phyloP scores from a whole-genome alignment of 106 monocot genomes.

The Phalaenopsis aphrodite region DNA sequence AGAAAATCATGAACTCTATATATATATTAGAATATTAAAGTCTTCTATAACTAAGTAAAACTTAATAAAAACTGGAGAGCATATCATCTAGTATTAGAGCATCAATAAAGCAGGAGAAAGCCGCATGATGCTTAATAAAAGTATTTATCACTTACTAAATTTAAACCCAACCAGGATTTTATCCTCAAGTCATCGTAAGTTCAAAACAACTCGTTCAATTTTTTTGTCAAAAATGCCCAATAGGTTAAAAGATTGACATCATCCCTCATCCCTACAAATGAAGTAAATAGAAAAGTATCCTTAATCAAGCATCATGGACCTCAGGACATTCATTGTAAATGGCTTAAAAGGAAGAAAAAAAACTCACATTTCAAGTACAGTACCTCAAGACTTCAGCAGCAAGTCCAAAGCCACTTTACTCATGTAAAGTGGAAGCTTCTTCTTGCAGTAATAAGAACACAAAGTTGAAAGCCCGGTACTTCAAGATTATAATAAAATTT shows the following conservation, averaged over 20 bases:
- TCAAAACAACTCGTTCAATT: neutral
- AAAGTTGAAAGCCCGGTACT: neutral
- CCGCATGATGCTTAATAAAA: no score
- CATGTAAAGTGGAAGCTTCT: neutral
- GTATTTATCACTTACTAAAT: neutral
- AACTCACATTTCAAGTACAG: neutral
- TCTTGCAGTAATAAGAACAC: no score
- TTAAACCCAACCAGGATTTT: neutral
- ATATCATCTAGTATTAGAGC: no score
- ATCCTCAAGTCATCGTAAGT: neutral
- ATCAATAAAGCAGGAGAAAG: no score
- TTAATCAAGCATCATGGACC: neutral
- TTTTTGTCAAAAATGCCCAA: neutral
- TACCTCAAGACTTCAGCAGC: neutral
- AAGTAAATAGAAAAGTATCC: neutral
- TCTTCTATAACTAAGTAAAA: no score
- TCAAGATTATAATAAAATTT: neutral
- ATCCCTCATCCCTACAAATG: neutral
- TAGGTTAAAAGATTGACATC: neutral
- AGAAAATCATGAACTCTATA: no score
- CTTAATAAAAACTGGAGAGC: no score
- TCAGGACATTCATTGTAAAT: neutral
- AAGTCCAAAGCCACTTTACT: neutral
- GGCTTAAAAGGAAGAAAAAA: neutral
- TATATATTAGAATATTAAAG: no score